Evolutionary conservation across 345 rosid genomes (phyloP), one percentile per base, ranked within the genome.

Genomic region (Orychophragmus violaceus): DNA sequence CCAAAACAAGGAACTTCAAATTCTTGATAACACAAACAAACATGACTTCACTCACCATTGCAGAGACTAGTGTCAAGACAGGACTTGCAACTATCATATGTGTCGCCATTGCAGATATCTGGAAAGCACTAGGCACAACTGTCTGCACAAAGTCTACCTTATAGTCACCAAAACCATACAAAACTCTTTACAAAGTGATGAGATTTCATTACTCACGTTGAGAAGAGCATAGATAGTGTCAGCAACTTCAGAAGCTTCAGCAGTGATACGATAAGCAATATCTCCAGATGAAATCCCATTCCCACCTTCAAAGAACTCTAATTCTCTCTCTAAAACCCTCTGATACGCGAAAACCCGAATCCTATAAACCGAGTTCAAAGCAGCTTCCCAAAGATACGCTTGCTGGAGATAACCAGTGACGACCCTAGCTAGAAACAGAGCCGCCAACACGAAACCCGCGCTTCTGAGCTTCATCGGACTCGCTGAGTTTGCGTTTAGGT

Each of bases 11-110:
- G 18, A 59, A 36, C 50, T 53, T 44, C 23, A 51, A n/a, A 60
- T 11, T 5, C 48, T 23, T 2, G 29, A 52, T 0, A 12, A 36
- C 11, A 17, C 33, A 36, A 62, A 52, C 55, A 53, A 19, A 68
- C 21, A 57, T 18, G n/a, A 12, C 14, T 58, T 57, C 67, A 72
- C 84, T 80, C 35, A 90, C 97, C 90, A 80, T 46, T n/a, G 92
- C 92, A 21, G 97, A 82, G 67, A 88, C 79, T 66, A 87, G 64
- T 36, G 96, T 84, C 45, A 90, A 78, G 37, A 72, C 54, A 46
- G 99, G 97, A 77, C 92, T 94, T 41, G 90, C 85, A 74, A 76
- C 83, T 71, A 90, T 16, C 99, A 94, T 90, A 81, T 81, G 99
- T 19, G 60, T 66, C 5, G 86, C 87, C 95, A 93, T 86, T 11